phyloP scores from a whole-genome alignment of 495 filamentous ascomycete genomes.

The Extremus antarcticus region DNA sequence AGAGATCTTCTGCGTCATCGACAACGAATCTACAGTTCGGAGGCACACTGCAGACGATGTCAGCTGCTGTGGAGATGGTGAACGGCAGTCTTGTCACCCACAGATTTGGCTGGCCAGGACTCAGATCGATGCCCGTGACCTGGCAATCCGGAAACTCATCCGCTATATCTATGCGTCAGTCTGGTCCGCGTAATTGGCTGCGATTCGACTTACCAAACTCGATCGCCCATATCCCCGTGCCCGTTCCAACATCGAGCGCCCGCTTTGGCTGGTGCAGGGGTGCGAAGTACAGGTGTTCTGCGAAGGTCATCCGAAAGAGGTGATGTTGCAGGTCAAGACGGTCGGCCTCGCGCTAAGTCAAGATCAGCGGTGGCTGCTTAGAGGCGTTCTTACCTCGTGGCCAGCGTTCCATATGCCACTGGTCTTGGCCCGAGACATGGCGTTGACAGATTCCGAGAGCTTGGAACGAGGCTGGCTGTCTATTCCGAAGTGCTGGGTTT shows the following conservation, averaged over 20 bases:
- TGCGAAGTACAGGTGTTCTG: slow-evolving; percentile 44
- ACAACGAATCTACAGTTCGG: slow-evolving; percentile 45
- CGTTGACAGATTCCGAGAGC: slow-evolving; percentile 30
- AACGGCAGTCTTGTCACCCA: slow-evolving; percentile 14
- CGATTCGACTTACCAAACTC: slow-evolving; percentile 18
- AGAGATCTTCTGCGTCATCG: slow-evolving; percentile 45
- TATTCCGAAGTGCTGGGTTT: background rate
- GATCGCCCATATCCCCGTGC: slow-evolving; percentile 32
- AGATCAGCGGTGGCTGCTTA: background rate
- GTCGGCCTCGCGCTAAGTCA: slow-evolving; percentile 11
- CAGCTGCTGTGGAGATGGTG: background rate
- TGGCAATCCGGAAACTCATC: slow-evolving; percentile 14
- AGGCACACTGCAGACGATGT: slow-evolving; percentile 39
- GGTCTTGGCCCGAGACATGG: background rate
- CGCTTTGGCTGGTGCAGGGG: slow-evolving; percentile 31
- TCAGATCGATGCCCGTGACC: slow-evolving; percentile 40
- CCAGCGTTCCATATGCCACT: background rate
- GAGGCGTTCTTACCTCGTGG: background rate
- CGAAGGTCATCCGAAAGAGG: slow-evolving; percentile 42
- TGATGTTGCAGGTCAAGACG: slow-evolving; percentile 52
- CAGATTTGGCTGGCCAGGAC: slow-evolving; percentile 43
- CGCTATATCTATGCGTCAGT: slow-evolving; percentile 1
- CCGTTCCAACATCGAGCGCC: slow-evolving; percentile 28
- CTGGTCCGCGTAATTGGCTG: background rate
- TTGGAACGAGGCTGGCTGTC: background rate